Base-by-base conservation (phyloP, 2,329 filamentous ascomycete genomes). In the Elsinoe perseae region DNA sequence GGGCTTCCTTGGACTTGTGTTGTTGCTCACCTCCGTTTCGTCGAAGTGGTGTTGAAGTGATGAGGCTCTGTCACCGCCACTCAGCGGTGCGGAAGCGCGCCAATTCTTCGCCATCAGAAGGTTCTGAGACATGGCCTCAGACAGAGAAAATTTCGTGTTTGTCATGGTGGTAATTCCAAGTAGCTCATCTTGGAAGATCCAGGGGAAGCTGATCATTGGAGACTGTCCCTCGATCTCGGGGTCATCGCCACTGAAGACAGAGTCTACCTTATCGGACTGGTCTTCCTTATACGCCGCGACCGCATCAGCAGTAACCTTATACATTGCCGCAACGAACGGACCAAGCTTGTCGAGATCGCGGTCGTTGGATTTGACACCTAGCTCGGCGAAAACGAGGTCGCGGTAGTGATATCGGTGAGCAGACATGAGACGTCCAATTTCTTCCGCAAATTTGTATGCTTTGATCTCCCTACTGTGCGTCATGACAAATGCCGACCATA, bases 161-260 rank as follows among this genome's bases (percentile, higher is more conserved):
- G 23, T 20, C 53, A 56, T 56, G 27, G 25, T 54, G 4, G 86
- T 87, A 63, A 95, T 83, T 48, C 78, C 77, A 1, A 86, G 84
- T 3, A 95, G 75, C 58, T 89, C 80, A 43, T 79, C 77, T 10
- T 83, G 77, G 61, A 97, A 95, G 1, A 97, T 75, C 93, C 93
- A 98, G 0, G 93, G 92, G 64, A 96, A 97, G 58, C 86, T 93
- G 63, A 96, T 93, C 7, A 97, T 74, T 0, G 93, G 92, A 77
- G 90, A 85, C 1, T 74, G 72, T 7, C 74, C 74, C 12, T 50
- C 38, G 3, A 9, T 10, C 20, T 23, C 34, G 7, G 14, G 14
- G 14, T 57, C 1, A 75, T 64, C 9, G 70, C 72, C 40, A 8
- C 65, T 72, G 71, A 18, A 65, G 67, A 20, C 70, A 67, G 10